Conservation (phyloP, 2,329 filamentous ascomycete genomes). For the Aspergillus sp. region DNA sequence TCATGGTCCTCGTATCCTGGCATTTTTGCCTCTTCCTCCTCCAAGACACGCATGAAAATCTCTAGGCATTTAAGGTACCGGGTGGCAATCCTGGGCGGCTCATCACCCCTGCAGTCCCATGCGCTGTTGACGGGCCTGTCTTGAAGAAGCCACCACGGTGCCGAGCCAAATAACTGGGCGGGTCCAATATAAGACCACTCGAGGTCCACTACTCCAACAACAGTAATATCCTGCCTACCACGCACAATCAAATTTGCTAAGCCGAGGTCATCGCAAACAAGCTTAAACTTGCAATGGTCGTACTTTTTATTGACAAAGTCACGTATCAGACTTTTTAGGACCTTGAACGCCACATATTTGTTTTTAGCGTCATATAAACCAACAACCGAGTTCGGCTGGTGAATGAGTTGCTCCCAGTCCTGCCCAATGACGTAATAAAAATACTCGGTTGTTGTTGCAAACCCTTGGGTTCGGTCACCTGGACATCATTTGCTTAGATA, state of each 20-base stretch:
- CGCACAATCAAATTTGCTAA: conserved; percentile 44
- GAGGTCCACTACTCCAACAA: conserved; percentile 42
- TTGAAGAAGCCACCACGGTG: conserved; percentile 44
- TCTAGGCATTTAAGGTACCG: conserved; percentile 36
- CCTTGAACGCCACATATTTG: conserved; percentile 36
- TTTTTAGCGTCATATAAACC: conserved; percentile 32
- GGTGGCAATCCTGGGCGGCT: conserved; percentile 29
- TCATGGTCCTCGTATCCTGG: conserved; percentile 30
- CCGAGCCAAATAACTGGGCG: conserved; percentile 42
- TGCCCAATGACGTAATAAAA: conserved; percentile 38
- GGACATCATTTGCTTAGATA: conserved; percentile 22
- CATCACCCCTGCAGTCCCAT: conserved; percentile 31
- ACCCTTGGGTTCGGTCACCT: conserved; percentile 33
- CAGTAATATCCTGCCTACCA: conserved; percentile 37
- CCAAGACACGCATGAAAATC: conserved; percentile 36
- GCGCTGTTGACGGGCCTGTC: conserved; percentile 34
- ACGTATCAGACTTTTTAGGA: conserved; percentile 32
- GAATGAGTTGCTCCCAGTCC: conserved; percentile 40
- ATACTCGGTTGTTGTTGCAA: conserved; percentile 38
- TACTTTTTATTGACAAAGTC: conserved; percentile 31
- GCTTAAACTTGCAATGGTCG: conserved; percentile 39
- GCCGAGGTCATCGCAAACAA: conserved; percentile 45
- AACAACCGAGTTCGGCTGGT: conserved; percentile 39
- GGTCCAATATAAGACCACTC: conserved; percentile 46
- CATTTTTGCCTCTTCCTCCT: conserved; percentile 38